A percentile compares a stretch with the other conserved stretches of the same genome.
phyloP scores from a whole-genome alignment of 139 green algal species.

The Picochlorum costavermella region DNA sequence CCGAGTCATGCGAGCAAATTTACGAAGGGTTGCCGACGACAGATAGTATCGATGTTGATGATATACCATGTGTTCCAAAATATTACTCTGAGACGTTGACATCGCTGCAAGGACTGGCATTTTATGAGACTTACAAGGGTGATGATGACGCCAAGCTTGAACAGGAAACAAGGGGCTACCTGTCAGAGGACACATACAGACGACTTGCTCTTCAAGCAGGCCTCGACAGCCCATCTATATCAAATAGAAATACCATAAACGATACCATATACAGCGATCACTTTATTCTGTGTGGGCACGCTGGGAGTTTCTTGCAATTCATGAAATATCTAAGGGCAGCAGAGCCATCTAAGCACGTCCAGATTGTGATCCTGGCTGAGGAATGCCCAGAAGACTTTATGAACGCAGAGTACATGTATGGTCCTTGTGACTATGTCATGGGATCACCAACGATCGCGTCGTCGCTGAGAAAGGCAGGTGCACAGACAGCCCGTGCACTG shows the following conservation, averaged over 20 bases:
- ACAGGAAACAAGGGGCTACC: slow-evolving; percentile 14
- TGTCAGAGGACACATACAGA: slow-evolving; percentile 17
- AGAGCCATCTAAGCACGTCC: slow-evolving; percentile 6
- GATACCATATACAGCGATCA: slow-evolving; percentile 12
- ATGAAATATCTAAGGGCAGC: slow-evolving; percentile 34
- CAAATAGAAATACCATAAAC: neutral
- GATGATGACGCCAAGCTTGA: slow-evolving; percentile 9
- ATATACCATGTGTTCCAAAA: slow-evolving; percentile 27
- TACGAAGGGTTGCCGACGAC: slow-evolving; percentile 19
- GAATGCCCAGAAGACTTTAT: slow-evolving; percentile 11
- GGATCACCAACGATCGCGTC: slow-evolving; percentile 39
- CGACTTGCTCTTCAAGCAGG: neutral
- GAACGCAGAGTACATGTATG: slow-evolving; percentile 11
- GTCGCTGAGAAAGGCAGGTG: slow-evolving; percentile 31
- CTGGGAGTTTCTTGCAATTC: slow-evolving; percentile 41
- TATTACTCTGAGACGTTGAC: slow-evolving; percentile 14
- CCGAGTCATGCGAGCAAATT: slow-evolving; percentile 13
- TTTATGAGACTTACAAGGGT: slow-evolving; percentile 8
- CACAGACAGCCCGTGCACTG: slow-evolving; percentile 23
- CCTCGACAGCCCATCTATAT: neutral
- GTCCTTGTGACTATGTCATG: slow-evolving; percentile 25
- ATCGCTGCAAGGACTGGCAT: slow-evolving; percentile 12
- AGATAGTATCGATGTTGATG: slow-evolving; percentile 27
- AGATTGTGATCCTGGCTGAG: slow-evolving; percentile 48
- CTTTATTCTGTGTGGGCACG: slow-evolving; percentile 45